Conservation (phyloP, 371 early-diverging fungal genomes). For the Encephalitozoon romaleae region DNA sequence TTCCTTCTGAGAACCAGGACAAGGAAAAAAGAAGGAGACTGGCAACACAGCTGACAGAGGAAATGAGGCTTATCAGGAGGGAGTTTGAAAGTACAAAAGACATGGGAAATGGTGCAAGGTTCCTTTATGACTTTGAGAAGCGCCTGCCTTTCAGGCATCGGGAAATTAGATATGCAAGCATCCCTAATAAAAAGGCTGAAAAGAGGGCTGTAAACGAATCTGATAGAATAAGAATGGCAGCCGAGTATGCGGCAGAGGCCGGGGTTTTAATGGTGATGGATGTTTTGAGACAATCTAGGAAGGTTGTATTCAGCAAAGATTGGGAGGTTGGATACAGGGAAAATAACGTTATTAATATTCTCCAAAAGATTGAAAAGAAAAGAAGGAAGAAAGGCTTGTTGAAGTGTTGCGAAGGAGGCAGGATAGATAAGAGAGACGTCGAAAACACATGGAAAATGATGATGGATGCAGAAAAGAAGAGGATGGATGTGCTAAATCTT, state of each 20-base stretch:
- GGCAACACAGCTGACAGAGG: not conserved
- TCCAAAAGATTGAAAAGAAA: not conserved
- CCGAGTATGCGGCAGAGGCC: not conserved
- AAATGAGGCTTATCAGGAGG: not conserved
- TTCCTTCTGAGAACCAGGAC: not conserved
- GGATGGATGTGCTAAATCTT: not conserved
- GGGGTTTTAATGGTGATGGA: not conserved
- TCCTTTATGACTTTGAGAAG: constrained; percentile 2
- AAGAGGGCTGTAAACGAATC: not conserved
- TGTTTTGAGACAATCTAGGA: not conserved
- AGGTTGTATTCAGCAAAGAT: not conserved
- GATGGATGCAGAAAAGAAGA: not conserved
- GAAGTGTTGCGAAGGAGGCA: too few relatives aligned
- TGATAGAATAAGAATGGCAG: not conserved
- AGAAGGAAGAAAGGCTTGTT: not conserved
- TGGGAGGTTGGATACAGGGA: constrained; percentile 10
- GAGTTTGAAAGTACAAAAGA: not conserved
- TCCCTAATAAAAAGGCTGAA: not conserved
- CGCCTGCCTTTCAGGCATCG: not conserved
- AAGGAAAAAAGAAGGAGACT: not conserved
- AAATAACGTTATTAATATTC: not conserved
- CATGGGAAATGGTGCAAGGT: not conserved
- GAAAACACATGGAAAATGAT: not conserved
- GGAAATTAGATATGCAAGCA: not conserved
- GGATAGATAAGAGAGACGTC: not conserved